Evolutionary conservation across 2,329 filamentous ascomycete species (phyloP).

Genomic region (Cytospora schulzeri): DNA sequence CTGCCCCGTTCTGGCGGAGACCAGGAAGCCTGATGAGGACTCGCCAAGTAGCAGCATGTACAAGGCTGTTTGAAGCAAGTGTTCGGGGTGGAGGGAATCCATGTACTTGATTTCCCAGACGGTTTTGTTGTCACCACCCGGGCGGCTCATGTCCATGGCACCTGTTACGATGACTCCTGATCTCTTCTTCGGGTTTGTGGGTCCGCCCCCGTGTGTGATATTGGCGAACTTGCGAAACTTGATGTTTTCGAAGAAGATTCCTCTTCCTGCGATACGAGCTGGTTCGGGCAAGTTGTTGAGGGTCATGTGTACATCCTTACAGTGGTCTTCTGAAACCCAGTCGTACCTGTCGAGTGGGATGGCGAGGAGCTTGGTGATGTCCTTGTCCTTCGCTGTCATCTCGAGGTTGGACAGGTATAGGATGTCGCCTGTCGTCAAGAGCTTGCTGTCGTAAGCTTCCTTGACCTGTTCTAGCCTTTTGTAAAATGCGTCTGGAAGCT

Average conservation of each 20-base stretch:
- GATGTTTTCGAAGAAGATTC: conserved; percentile 14
- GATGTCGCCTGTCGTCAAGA: conserved; percentile 11
- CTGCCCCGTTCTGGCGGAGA: conserved; percentile 23
- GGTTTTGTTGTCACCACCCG: conserved; percentile 9
- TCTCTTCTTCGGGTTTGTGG: conserved; percentile 15
- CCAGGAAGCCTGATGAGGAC: conserved; percentile 15
- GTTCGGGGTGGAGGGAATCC: conserved; percentile 21
- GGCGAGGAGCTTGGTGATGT: conserved; percentile 25
- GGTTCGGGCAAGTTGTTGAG: conserved; percentile 17
- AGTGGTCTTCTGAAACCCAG: conserved; percentile 23
- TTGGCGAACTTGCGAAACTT: conserved; percentile 2
- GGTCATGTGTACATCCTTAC: conserved; percentile 19
- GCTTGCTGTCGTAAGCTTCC: neutral
- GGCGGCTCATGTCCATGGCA: conserved; percentile 22
- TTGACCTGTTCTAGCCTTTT: conserved; percentile 4
- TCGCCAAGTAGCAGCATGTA: conserved; percentile 22
- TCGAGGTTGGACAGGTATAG: conserved; percentile 17
- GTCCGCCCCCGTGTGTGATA: conserved; percentile 23
- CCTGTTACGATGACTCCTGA: conserved; percentile 8
- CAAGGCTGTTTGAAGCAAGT: conserved; percentile 21
- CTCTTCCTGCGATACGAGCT: conserved; percentile 4
- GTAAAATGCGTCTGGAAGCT: conserved; percentile 14
- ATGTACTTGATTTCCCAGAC: conserved; percentile 26
- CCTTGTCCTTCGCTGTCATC: conserved; percentile 25
- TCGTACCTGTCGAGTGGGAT: conserved; percentile 19